A percentile compares a stretch with the other conserved stretches of the same genome.
These are phyloP conservation scores for Drosera spatulata DNA, from an alignment of 179 eudicot genomes.

Conservation along the genomic window DNA sequence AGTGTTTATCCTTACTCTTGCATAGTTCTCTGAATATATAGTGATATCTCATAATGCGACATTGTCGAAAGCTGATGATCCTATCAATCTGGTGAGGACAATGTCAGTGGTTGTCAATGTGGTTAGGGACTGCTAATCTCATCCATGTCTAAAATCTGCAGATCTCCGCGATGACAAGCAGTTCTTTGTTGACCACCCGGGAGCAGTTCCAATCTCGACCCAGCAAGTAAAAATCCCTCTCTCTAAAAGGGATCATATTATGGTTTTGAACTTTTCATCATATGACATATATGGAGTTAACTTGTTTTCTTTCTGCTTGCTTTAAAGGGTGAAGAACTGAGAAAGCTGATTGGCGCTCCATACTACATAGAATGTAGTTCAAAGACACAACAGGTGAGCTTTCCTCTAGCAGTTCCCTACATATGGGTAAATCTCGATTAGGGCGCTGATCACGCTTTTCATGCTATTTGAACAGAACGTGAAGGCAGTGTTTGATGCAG, in stretches of 20 bases:
- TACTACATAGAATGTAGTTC: constrained; percentile 24
- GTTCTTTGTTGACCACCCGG: constrained; percentile 66
- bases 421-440: too few species aligned
- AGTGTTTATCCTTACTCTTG: too few species aligned
- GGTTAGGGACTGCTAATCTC: too few species aligned
- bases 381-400: constrained; percentile 19
- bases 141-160: constrained; percentile 6
- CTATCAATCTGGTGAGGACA: too few species aligned
- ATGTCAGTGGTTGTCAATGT: too few species aligned
- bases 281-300: not conserved
- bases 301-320: constrained; percentile 1
- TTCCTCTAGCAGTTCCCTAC: not conserved
- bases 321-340: constrained; percentile 19
- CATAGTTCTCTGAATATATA: too few species aligned
- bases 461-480: constrained; percentile 16
- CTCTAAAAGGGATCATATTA: too few species aligned
- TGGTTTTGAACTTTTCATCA: too few species aligned
- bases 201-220: constrained; percentile 65
- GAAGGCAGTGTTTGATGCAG: constrained; percentile 31
- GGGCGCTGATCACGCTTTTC: not conserved
- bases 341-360: constrained; percentile 15
- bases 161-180: constrained; percentile 75
- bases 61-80: too few species aligned
- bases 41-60: too few species aligned
- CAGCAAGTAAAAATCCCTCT: constrained; percentile 31